These are phyloP conservation scores for Adansonia madagascariensis DNA, from an alignment of 441 rosid genomes.

Conservation along the genomic window DNA sequence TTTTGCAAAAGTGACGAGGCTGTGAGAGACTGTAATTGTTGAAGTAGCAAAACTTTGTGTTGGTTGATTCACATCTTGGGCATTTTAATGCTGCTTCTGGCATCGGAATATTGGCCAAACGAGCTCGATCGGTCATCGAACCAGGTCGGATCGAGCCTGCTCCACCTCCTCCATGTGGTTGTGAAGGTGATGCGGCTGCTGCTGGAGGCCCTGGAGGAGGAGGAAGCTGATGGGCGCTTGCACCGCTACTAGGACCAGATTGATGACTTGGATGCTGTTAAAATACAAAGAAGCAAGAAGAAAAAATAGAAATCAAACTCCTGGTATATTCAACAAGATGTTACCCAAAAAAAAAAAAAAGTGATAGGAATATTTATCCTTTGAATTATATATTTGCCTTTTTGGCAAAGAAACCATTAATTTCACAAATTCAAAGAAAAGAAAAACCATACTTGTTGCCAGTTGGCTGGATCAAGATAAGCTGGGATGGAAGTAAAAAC, in stretches of 20 bases:
- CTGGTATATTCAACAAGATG: conserved; percentile 62
- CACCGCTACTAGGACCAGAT: conserved; percentile 33
- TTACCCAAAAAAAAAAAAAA: conserved; percentile 29
- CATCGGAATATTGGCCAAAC: conserved; percentile 75
- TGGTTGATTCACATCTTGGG: conserved; percentile 90
- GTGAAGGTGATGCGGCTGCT: conserved; percentile 42
- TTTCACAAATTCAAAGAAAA: not conserved
- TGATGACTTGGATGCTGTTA: conserved; percentile 59
- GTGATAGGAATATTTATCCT: conserved; percentile 47
- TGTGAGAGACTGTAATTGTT: conserved; percentile 94
- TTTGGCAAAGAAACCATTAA: conserved; percentile 26
- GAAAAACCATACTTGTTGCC: no score
- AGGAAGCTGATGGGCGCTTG: conserved; percentile 37
- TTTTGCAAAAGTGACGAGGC: conserved; percentile 96
- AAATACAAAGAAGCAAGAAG: conserved; percentile 22
- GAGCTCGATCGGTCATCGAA: conserved; percentile 89
- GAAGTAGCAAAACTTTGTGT: conserved; percentile 96
- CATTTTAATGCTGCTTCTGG: conserved; percentile 79
- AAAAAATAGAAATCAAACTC: no score
- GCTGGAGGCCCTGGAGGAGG: conserved; percentile 45
- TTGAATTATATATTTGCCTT: conserved; percentile 35
- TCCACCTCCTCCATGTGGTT: conserved; percentile 62
- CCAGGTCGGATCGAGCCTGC: conserved; percentile 76
- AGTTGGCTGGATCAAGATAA: no score
- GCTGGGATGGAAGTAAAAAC: no score